These are phyloP conservation scores for Termitomyces sp. DNA, from an alignment of 768 basidiomycete genomes.

Conservation along the genomic window DNA sequence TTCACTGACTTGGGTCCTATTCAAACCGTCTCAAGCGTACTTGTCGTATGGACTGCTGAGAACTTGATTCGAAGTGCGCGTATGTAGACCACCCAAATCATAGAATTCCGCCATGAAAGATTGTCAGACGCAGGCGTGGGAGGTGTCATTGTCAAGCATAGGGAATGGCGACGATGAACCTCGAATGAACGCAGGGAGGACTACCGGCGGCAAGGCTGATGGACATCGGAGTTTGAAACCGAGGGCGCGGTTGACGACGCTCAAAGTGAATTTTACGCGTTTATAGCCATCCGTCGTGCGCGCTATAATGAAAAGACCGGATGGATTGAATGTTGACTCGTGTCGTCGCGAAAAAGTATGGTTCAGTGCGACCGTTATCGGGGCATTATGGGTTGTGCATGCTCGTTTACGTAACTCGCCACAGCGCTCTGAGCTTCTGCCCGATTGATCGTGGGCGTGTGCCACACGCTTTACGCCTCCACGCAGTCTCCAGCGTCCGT, in stretches of 20 bases:
- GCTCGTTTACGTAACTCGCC: slow-evolving; percentile 16
- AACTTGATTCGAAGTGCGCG: background rate
- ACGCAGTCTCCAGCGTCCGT: slow-evolving; percentile 7
- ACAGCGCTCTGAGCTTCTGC: slow-evolving; percentile 9
- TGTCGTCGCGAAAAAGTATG: background rate
- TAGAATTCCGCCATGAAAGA: background rate
- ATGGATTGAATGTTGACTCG: background rate
- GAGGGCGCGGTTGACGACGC: background rate
- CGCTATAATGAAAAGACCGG: background rate
- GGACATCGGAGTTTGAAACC: background rate
- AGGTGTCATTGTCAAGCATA: background rate
- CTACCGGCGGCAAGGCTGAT: background rate
- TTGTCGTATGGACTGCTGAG: background rate
- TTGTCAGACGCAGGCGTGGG: background rate
- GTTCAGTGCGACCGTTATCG: background rate
- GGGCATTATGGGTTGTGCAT: background rate
- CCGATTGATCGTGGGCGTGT: slow-evolving; percentile 20
- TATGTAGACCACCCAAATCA: background rate
- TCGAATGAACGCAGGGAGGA: too few relatives aligned
- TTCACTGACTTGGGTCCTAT: background rate
- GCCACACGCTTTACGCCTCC: slow-evolving; percentile 18
- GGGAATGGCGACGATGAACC: too few relatives aligned
- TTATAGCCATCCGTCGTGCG: background rate
- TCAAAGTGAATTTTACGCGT: background rate
- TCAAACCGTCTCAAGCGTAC: too few relatives aligned